phyloP scores from a whole-genome alignment of 805 yeast genomes.

The Saturnispora dispora region DNA sequence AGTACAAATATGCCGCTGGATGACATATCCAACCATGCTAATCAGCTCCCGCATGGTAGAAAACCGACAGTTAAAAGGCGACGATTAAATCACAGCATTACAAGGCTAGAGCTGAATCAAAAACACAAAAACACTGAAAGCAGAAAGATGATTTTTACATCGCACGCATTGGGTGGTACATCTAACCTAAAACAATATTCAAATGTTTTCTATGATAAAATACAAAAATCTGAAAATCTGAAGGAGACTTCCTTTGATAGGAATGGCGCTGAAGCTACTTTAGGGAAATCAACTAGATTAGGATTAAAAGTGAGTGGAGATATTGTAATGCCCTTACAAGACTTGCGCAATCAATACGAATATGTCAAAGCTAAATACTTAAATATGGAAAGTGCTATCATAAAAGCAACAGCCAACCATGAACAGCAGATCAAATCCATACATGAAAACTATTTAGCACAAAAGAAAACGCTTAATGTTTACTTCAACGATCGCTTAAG shows the following conservation, averaged over 20 bases:
- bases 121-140: background rate
- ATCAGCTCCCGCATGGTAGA: background rate
- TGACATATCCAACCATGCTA: background rate
- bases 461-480: background rate
- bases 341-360: background rate
- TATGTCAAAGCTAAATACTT: conserved; percentile 14
- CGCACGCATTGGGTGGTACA: background rate
- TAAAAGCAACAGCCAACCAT: conserved; percentile 18
- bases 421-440: conserved; percentile 17
- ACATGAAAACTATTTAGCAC: background rate
- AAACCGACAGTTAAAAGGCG: conserved; percentile 1
- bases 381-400: conserved; percentile 21
- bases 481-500: conserved; percentile 24
- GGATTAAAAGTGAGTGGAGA: background rate
- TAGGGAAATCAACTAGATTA: background rate
- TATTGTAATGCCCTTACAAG: background rate
- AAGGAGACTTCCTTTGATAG: background rate
- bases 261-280: background rate
- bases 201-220: background rate
- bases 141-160: background rate
- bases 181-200: background rate
- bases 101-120: background rate
- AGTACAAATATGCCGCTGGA: conserved; percentile 3
- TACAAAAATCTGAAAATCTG: background rate
- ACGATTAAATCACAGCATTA: background rate